Evolutionary conservation across 768 basidiomycete species (phyloP).

Genomic region (Phylloporus sp.): DNA sequence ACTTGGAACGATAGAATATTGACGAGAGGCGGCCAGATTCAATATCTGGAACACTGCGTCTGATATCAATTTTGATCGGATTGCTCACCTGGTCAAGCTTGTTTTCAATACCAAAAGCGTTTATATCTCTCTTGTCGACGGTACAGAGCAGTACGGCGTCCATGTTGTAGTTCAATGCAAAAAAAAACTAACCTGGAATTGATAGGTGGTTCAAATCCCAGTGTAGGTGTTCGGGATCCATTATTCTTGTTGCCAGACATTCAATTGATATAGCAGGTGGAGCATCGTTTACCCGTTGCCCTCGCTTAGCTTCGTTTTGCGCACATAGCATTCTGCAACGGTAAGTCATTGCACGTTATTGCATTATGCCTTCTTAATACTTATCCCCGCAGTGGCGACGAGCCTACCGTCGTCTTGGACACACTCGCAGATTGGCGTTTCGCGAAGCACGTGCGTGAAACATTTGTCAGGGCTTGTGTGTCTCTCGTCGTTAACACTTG

Average conservation of each 20-base stretch:
- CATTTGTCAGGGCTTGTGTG: not conserved
- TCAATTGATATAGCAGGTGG: slow-evolving; percentile 37
- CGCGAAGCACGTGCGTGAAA: slow-evolving; percentile 61
- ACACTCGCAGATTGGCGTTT: slow-evolving; percentile 85
- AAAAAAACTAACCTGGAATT: slow-evolving; percentile 6
- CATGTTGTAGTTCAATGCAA: slow-evolving; percentile 2
- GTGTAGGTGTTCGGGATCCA: slow-evolving; percentile 45
- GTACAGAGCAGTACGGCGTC: slow-evolving; percentile 67
- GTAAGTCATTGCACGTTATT: slow-evolving; percentile 32
- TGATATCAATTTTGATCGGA: slow-evolving; percentile 91
- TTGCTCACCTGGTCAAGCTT: slow-evolving; percentile 87
- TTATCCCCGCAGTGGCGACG: slow-evolving; percentile 66
- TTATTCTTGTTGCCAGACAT: not conserved
- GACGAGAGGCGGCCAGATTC: slow-evolving; percentile 49
- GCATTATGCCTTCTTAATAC: slow-evolving; percentile 3
- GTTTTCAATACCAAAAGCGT: slow-evolving; percentile 91
- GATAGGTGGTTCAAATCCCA: slow-evolving; percentile 86
- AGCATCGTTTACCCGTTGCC: slow-evolving; percentile 38
- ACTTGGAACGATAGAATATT: not conserved
- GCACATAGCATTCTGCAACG: slow-evolving; percentile 79
- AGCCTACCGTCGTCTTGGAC: slow-evolving; percentile 85
- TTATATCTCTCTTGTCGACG: slow-evolving; percentile 78
- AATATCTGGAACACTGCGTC: slow-evolving; percentile 85
- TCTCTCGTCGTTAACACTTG: not conserved
- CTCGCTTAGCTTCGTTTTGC: slow-evolving; percentile 71